Conservation (phyloP, 2,329 filamentous ascomycete species). For the Calonectria pseudoreteaudii region DNA sequence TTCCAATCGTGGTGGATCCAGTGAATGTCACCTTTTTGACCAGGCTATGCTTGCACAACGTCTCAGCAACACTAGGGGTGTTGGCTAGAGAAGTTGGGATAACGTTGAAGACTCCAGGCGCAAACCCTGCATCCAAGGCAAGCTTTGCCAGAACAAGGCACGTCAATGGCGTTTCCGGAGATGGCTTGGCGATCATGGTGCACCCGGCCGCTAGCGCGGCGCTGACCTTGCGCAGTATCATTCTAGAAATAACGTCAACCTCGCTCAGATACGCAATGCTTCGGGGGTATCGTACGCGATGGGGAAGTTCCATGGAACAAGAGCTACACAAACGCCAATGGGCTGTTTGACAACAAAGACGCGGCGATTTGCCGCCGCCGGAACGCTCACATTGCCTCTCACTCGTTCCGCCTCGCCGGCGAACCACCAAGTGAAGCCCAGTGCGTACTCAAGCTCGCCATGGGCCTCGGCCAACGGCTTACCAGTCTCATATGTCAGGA, state of each 20-base stretch:
- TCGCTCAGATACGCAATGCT: no score
- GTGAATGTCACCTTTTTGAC: slow-evolving; percentile 81
- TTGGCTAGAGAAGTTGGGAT: slow-evolving; percentile 58
- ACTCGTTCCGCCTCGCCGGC: slow-evolving; percentile 56
- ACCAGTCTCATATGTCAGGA: slow-evolving; percentile 63
- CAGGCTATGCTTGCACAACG: slow-evolving; percentile 57
- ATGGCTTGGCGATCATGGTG: slow-evolving; percentile 80
- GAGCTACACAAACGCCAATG: neutral
- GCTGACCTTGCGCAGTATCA: slow-evolving; percentile 70
- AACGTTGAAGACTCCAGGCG: slow-evolving; percentile 74
- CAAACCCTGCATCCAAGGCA: slow-evolving; percentile 78
- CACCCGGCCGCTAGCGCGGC: slow-evolving; percentile 78
- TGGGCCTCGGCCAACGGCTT: slow-evolving; percentile 67
- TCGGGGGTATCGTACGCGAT: slow-evolving; percentile 37
- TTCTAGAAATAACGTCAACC: slow-evolving; percentile 36
- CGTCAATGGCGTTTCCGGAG: slow-evolving; percentile 80
- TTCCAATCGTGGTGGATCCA: slow-evolving; percentile 77
- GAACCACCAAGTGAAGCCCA: slow-evolving; percentile 68
- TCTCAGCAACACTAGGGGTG: slow-evolving; percentile 58
- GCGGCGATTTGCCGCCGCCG: slow-evolving; percentile 60
- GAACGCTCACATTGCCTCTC: slow-evolving; percentile 69
- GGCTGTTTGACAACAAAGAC: slow-evolving; percentile 75
- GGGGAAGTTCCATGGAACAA: neutral
- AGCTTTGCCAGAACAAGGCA: slow-evolving; percentile 76
- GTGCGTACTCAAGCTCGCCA: slow-evolving; percentile 67